Evolutionary conservation across 208 protist genomes (phyloP).

Genomic region (Crithidia acanthocephali): DNA sequence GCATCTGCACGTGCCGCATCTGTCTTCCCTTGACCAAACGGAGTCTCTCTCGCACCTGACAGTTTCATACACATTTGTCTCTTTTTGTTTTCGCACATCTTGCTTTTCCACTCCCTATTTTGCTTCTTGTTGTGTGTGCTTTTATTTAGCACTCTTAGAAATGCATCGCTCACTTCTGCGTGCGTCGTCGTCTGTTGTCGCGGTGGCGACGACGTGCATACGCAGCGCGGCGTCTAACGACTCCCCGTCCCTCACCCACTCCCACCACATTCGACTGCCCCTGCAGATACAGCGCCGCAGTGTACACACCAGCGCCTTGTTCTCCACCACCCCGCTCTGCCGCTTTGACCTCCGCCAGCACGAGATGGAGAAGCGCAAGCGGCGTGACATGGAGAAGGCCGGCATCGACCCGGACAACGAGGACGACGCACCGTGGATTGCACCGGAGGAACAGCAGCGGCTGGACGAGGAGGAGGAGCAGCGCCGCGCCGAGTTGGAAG

Average conservation of each 20-base stretch:
- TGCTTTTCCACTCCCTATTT: too few species aligned
- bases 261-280: not conserved
- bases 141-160: not conserved
- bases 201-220: conserved; percentile 1
- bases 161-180: conserved; percentile 5
- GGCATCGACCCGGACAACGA: conserved; percentile 62
- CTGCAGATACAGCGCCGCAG: conserved; percentile 1
- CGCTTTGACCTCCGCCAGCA: conserved; percentile 80
- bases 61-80: too few species aligned
- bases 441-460: conserved; percentile 77
- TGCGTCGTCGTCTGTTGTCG: not conserved
- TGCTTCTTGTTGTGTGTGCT: too few species aligned
- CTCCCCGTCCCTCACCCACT: not conserved
- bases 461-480: conserved; percentile 65
- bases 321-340: conserved; percentile 23
- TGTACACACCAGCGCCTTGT: not conserved
- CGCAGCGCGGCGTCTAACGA: not conserved
- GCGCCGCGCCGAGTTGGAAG: conserved; percentile 54
- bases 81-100: too few species aligned
- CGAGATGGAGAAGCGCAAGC: conserved; percentile 77
- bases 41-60: too few species aligned
- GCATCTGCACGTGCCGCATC: too few species aligned
- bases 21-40: too few species aligned
- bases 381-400: conserved; percentile 73
- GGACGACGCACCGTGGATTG: conserved; percentile 69